Conservation (phyloP, 2,329 filamentous ascomycete genomes). For the Nemania sp. region DNA sequence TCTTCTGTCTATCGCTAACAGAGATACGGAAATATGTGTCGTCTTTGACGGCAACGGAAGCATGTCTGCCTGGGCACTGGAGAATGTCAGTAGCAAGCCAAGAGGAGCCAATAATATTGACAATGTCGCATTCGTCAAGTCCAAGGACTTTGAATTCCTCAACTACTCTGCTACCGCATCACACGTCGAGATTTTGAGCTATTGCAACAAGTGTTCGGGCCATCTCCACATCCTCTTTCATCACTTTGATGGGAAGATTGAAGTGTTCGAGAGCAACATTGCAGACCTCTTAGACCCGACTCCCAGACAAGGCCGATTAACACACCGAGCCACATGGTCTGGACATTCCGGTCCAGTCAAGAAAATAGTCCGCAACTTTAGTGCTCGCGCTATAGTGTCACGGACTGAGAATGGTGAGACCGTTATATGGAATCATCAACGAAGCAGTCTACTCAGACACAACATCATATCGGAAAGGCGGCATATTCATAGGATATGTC, state of each 20-base stretch:
- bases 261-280: conserved; percentile 82
- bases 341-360: conserved; percentile 84
- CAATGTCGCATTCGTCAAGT: conserved; percentile 83
- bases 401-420: conserved; percentile 82
- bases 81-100: conserved; percentile 81
- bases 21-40: conserved; percentile 87
- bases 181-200: conserved; percentile 78
- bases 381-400: conserved; percentile 83
- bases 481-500: conserved; percentile 82
- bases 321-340: conserved; percentile 77
- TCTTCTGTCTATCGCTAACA: conserved; percentile 86
- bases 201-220: conserved; percentile 74
- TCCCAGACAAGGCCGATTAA: conserved; percentile 69
- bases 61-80: conserved; percentile 93
- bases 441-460: conserved; percentile 71
- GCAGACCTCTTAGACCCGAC: conserved; percentile 83
- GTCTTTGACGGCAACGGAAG: conserved; percentile 85
- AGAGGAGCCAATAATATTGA: conserved; percentile 78
- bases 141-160: conserved; percentile 63
- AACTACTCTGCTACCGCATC: conserved; percentile 43
- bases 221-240: conserved; percentile 82
- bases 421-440: conserved; percentile 82
- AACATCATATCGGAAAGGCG: conserved; percentile 75
- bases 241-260: conserved; percentile 85
- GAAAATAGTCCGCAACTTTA: conserved; percentile 88